Conservation (phyloP, 768 basidiomycete genomes). For the Chlorophyllum brunneum region DNA sequence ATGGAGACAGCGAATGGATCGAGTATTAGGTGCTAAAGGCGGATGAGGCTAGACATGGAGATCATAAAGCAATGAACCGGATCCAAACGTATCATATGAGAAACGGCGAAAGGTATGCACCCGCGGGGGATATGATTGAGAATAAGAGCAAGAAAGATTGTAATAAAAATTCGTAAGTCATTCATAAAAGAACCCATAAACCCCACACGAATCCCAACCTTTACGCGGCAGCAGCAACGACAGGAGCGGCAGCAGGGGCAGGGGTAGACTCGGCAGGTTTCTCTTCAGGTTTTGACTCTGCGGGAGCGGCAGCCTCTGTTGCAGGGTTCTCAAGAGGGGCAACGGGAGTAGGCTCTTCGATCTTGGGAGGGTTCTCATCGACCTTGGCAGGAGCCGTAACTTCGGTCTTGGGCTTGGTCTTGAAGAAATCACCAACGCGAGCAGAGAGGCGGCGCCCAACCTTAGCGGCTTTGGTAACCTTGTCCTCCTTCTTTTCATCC, state of each 20-base stretch:
- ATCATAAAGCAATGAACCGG: slow-evolving; percentile 56
- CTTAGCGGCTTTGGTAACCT: slow-evolving; percentile 55
- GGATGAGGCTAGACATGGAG: slow-evolving; percentile 63
- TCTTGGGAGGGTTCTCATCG: slow-evolving; percentile 84
- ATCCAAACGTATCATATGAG: slow-evolving; percentile 55
- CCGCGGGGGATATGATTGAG: slow-evolving; percentile 34
- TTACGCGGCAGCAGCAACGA: slow-evolving; percentile 82
- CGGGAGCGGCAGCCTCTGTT: slow-evolving; percentile 38
- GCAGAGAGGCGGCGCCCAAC: slow-evolving; percentile 81
- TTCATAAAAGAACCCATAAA: slow-evolving; percentile 23
- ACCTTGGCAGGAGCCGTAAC: slow-evolving; percentile 73
- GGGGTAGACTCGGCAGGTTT: slow-evolving; percentile 37
- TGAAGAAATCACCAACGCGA: slow-evolving; percentile 82
- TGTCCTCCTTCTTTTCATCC: slow-evolving; percentile 40
- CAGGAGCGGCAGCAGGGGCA: slow-evolving; percentile 52
- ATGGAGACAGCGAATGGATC: slow-evolving; percentile 57
- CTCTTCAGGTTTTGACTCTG: slow-evolving; percentile 36
- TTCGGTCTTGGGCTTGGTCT: slow-evolving; percentile 63
- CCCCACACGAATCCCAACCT: slow-evolving; percentile 14
- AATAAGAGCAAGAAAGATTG: slow-evolving; percentile 28
- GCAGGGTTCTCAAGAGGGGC: slow-evolving; percentile 84
- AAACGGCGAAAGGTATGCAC: slow-evolving; percentile 32
- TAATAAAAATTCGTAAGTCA: slow-evolving; percentile 42
- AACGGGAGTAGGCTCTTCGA: slow-evolving; percentile 77
- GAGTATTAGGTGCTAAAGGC: slow-evolving; percentile 64